These are phyloP conservation scores for Rhizophagus sp. DNA, from an alignment of 192 early-diverging fungal species.

Conservation along the genomic window DNA sequence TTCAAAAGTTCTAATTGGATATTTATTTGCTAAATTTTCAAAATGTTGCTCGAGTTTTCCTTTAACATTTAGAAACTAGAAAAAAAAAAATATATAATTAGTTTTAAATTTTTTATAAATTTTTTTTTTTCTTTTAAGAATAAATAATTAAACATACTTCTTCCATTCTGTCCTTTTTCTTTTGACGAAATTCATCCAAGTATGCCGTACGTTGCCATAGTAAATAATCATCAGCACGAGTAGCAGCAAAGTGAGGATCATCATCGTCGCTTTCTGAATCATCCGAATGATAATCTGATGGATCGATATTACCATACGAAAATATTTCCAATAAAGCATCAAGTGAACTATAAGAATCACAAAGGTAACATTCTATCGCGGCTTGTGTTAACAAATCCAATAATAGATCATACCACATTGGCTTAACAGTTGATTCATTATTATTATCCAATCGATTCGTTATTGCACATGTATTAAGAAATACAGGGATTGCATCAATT, in stretches of 20 bases:
- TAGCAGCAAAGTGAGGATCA: constrained; percentile 1
- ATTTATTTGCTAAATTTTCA: constrained; percentile 4
- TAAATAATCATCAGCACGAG: constrained; percentile 11
- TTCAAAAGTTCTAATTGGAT: neutral
- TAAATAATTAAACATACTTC: neutral
- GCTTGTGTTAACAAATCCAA: constrained; percentile 1
- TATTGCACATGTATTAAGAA: neutral
- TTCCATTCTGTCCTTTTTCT: constrained; percentile 16
- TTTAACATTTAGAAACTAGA: constrained; percentile 10
- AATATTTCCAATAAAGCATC: constrained; percentile 21
- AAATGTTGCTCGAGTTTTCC: constrained; percentile 16
- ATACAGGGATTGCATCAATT: constrained; percentile 11
- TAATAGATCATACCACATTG: constrained; percentile 5
- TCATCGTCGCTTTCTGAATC: constrained; percentile 12
- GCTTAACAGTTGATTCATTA: neutral
- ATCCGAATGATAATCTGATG: constrained; percentile 19
- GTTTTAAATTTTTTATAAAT: too few species aligned
- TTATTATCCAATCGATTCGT: neutral
- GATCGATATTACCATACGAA: constrained; percentile 7
- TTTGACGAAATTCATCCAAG: constrained; percentile 16
- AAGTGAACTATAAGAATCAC: constrained; percentile 12
- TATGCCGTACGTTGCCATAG: constrained; percentile 7
- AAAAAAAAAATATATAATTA: too few species aligned
- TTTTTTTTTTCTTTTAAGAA: neutral
- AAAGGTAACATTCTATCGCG: constrained; percentile 18